These are phyloP conservation scores for Fusarium heterosporum DNA, from an alignment of 2,329 filamentous ascomycete species.

Conservation along the genomic window DNA sequence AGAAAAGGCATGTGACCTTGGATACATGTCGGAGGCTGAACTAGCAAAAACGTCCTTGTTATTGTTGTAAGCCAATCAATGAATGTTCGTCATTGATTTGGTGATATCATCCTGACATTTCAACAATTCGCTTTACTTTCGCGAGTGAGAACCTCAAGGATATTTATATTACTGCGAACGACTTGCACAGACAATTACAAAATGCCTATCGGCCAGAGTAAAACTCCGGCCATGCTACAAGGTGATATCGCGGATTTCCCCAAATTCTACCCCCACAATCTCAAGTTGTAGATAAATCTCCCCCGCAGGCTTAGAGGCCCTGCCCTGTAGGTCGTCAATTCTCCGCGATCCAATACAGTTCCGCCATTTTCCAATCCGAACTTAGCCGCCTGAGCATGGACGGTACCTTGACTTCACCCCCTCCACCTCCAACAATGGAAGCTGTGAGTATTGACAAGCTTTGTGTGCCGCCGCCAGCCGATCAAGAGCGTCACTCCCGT, in stretches of 20 bases:
- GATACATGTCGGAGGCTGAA: constrained; percentile 23
- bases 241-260: constrained; percentile 7
- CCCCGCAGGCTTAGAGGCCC: constrained; percentile 18
- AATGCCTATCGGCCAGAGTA: neutral
- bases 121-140: neutral
- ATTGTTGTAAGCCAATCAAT: constrained; percentile 19
- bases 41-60: constrained; percentile 13
- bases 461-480: constrained; percentile 48
- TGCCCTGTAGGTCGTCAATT: constrained; percentile 7
- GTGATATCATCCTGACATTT: constrained; percentile 13
- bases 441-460: constrained; percentile 38
- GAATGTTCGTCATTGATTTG: neutral
- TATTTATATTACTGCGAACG: neutral
- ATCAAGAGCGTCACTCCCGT: constrained; percentile 33
- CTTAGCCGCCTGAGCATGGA: constrained; percentile 43
- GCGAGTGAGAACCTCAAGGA: neutral
- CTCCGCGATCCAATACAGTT: constrained; percentile 41
- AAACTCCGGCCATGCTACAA: neutral
- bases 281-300: neutral
- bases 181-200: neutral
- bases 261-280: constrained; percentile 35
- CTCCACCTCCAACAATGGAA: constrained; percentile 21
- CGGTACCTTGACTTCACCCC: constrained; percentile 7
- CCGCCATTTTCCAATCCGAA: constrained; percentile 49
- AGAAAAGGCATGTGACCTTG: constrained; percentile 40